Evolutionary conservation across 768 basidiomycete genomes (phyloP), one percentile per base, ranked within the genome.

Genomic region (Pisolithus orientalis): DNA sequence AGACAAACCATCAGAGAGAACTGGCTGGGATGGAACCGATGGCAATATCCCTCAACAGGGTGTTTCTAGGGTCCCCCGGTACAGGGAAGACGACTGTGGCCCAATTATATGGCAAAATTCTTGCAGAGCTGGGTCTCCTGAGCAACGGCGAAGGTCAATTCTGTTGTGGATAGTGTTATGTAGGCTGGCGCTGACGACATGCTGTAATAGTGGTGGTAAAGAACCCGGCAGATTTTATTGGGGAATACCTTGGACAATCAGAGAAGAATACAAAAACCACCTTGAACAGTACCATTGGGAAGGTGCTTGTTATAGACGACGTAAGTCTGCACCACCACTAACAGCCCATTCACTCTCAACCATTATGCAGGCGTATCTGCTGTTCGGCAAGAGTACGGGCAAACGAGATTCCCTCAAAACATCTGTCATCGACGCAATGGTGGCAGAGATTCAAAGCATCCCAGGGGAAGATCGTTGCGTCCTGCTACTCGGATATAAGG

Each of bases 21-120:
- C 66, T 87, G 46, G 49, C 59, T 40, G 84, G 85, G 56, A 68
- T 75, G 57, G 70, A 78, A 29, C 81, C 80, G 0, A 49, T 82
- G 16, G 68, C 74, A 43, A 61, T 80, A 39, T 78, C 82, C 8
- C 71, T 87, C 53, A 85, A 87, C 54, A 77, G 80, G 14, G 78
- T 82, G 0, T 85, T 87, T 65, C 59, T 84, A 27, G 85, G 85
- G 1, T 78, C 79, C 9, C 85, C 85, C 6, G 85, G 85, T 3
- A 85, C 85, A 0, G 85, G 85, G 0, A 87, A 87, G 62, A 87
- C 85, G 1, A 81, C 81, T 0, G 84, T 87, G 0, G 84, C 82
- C 0, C 80, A 78, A 57, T 60, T 84, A 3, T 87, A 87, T 56
- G 85, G 85, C 0, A 75, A 76, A 52, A 80, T 85, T 44, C 63